phyloP scores from a whole-genome alignment of 306 rosid species.

The Malus sieversii region DNA sequence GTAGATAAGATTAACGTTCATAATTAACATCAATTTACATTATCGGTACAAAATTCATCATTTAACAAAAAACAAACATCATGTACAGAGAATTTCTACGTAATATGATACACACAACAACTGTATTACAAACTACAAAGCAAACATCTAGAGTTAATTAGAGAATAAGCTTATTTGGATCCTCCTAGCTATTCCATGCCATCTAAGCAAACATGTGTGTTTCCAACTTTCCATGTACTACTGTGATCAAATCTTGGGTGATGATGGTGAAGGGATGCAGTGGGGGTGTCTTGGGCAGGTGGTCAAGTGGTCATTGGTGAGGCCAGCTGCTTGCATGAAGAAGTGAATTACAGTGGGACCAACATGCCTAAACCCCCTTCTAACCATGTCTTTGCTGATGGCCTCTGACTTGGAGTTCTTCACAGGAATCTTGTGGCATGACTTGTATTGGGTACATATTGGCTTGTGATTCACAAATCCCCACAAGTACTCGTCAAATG shows the following conservation, averaged over 20 bases:
- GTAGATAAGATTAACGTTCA: too few relatives aligned
- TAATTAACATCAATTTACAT: too few relatives aligned
- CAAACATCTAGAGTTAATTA: slow-evolving; percentile 4
- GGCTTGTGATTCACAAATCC: slow-evolving; percentile 71
- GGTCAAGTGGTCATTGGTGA: slow-evolving; percentile 75
- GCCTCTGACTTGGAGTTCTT: slow-evolving; percentile 80
- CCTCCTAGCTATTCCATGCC: background rate
- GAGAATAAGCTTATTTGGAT: slow-evolving; percentile 18
- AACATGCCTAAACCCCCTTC: slow-evolving; percentile 57
- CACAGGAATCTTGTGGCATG: slow-evolving; percentile 70
- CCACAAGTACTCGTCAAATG: slow-evolving; percentile 72
- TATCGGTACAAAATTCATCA: too few relatives aligned
- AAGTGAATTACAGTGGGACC: slow-evolving; percentile 80
- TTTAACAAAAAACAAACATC: background rate
- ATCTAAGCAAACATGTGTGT: background rate
- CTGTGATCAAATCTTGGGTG: background rate
- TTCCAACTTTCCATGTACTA: background rate
- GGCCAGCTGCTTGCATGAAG: slow-evolving; percentile 76
- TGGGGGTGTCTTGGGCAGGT: slow-evolving; percentile 70
- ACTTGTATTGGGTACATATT: slow-evolving; percentile 63
- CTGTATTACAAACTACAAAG: background rate
- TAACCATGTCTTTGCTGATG: slow-evolving; percentile 81
- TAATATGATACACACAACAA: background rate
- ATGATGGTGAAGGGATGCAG: slow-evolving; percentile 27
- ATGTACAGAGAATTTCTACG: background rate